phyloP scores from a whole-genome alignment of 225 moss, liverwort and hornwort species.

The Polytrichum commune region DNA sequence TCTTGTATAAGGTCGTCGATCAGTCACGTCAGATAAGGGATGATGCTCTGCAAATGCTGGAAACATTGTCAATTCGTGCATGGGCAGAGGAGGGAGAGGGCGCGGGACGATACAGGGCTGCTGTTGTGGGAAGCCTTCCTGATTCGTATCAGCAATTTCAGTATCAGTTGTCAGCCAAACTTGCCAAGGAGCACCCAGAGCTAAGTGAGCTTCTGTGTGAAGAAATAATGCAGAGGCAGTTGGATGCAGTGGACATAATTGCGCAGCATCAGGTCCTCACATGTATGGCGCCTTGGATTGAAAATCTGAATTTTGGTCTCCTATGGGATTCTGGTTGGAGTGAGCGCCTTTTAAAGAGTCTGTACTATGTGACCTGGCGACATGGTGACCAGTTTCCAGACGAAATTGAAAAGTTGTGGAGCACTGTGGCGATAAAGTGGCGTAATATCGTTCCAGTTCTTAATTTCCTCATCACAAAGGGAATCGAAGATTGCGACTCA shows the following conservation, averaged over 20 bases:
- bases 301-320: conserved; percentile 86
- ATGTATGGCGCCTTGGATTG: conserved; percentile 99
- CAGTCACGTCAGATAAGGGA: conserved; percentile 96
- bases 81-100: conserved; percentile 99
- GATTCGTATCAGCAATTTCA: conserved; percentile 99
- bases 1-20: conserved; percentile 97
- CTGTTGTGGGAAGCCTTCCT: conserved; percentile 98
- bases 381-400: conserved; percentile 99
- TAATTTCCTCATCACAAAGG: conserved; percentile 95
- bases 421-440: conserved; percentile 97
- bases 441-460: conserved; percentile 97
- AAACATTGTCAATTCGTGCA: conserved; percentile 91
- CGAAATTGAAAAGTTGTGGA: conserved; percentile 99
- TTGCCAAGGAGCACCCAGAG: conserved; percentile 98
- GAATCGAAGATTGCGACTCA: conserved; percentile 99
- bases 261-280: conserved; percentile 99
- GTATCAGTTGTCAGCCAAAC: conserved; percentile 94
- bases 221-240: conserved; percentile 99
- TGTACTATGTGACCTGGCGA: conserved; percentile 98
- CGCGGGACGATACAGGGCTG: conserved; percentile 93
- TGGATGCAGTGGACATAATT: conserved; percentile 98
- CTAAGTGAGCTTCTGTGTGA: conserved; percentile 96
- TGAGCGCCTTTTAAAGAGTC: conserved; percentile 89
- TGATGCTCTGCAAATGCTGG: conserved; percentile 98
- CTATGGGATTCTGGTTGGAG: conserved; percentile 95